A percentile compares a stretch with the other conserved stretches of the same genome.
phyloP scores from a whole-genome alignment of 176 grass and related monocot genomes.

The Ensete glaucum region DNA sequence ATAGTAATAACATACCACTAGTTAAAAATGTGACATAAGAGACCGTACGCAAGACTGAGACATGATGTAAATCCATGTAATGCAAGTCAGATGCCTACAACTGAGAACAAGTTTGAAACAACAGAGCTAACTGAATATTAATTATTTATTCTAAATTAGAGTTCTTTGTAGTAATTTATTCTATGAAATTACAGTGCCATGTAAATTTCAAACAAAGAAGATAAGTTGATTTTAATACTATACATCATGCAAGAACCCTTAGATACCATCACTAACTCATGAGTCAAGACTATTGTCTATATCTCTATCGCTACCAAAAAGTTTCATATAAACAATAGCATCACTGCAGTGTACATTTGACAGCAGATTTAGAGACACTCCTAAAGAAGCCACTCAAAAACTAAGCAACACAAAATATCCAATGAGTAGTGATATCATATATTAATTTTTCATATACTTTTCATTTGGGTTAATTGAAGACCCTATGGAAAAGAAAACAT shows the following conservation, averaged over 20 bases:
- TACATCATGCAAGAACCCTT: no score
- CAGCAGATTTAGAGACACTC: neutral
- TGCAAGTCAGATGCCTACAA: neutral
- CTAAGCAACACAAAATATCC: no score
- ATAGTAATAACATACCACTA: neutral
- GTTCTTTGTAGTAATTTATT: neutral
- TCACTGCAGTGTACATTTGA: no score
- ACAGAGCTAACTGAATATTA: neutral
- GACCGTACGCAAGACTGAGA: neutral
- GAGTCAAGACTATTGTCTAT: no score
- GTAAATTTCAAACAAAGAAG: no score
- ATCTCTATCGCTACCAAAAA: no score
- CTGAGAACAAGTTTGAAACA: neutral
- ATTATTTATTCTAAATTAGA: no score
- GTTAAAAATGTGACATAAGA: neutral
- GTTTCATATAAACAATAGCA: no score
- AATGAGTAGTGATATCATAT: no score
- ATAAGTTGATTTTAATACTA: no score
- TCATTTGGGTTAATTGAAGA: neutral
- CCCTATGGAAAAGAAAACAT: no score
- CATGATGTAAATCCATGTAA: neutral
- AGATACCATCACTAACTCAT: no score
- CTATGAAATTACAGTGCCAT: neutral
- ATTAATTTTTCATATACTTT: neutral
- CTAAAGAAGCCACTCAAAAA: neutral